Conservation (phyloP, 352 stramenopile genomes). For the Albugo candida region DNA sequence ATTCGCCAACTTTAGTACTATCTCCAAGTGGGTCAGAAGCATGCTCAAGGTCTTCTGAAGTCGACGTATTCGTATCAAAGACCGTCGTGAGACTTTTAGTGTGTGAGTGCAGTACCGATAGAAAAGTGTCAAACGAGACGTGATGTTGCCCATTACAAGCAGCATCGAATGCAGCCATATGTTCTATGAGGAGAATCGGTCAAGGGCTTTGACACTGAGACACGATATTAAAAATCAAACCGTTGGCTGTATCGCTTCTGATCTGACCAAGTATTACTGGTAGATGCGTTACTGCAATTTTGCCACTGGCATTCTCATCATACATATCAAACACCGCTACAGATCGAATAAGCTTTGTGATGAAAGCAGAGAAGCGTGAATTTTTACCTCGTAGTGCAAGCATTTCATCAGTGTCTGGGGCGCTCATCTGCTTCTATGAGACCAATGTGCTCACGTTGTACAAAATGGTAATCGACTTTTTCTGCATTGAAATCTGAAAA, state of each 20-base stretch:
- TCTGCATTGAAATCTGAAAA: too few relatives aligned
- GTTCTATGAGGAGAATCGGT: slow-evolving; percentile 13
- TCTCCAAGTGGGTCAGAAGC: slow-evolving; percentile 18
- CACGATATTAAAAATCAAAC: slow-evolving; percentile 5
- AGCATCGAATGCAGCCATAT: slow-evolving; percentile 51
- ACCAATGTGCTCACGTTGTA: background rate
- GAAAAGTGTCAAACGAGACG: slow-evolving; percentile 45
- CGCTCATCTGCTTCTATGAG: slow-evolving; percentile 10
- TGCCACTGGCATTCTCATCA: slow-evolving; percentile 32
- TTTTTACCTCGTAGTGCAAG: slow-evolving; percentile 34
- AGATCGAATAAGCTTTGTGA: background rate
- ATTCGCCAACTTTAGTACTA: slow-evolving; percentile 86
- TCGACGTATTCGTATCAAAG: background rate
- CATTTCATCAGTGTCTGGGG: slow-evolving; percentile 55
- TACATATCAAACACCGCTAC: slow-evolving; percentile 66
- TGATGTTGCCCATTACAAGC: slow-evolving; percentile 23
- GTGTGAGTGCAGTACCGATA: slow-evolving; percentile 27
- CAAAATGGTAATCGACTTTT: background rate
- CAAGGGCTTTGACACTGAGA: background rate
- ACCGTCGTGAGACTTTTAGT: slow-evolving; percentile 11
- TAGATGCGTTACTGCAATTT: slow-evolving; percentile 43
- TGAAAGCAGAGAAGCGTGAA: background rate
- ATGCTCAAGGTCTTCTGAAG: background rate
- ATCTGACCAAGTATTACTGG: slow-evolving; percentile 59
- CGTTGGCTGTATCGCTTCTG: slow-evolving; percentile 44